phyloP scores from a whole-genome alignment of 805 yeast genomes.

The Nakazawaea wickerhamii region DNA sequence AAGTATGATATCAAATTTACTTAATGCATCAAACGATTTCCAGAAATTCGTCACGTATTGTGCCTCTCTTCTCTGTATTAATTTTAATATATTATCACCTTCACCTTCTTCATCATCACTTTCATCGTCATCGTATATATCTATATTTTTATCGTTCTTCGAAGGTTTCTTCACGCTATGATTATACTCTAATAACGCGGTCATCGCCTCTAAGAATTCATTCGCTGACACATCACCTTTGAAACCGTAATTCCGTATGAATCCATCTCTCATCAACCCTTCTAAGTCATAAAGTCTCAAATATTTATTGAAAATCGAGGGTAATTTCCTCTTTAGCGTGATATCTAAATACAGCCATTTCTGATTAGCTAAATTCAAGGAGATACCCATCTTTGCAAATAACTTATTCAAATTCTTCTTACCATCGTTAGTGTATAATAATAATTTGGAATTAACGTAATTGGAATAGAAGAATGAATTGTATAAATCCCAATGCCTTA shows the following conservation, averaged over 20 bases:
- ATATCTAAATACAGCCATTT: slow-evolving; percentile 90
- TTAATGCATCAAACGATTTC: slow-evolving; percentile 54
- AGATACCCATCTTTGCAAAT: slow-evolving; percentile 95
- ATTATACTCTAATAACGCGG: slow-evolving; percentile 77
- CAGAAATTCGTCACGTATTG: slow-evolving; percentile 40
- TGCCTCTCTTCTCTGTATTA: slow-evolving; percentile 25
- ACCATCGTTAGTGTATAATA: slow-evolving; percentile 90
- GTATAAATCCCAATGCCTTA: slow-evolving; percentile 91
- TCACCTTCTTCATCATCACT: slow-evolving; percentile 18
- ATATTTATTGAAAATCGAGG: slow-evolving; percentile 62
- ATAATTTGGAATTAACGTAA: slow-evolving; percentile 81
- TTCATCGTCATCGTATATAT: slow-evolving; percentile 21
- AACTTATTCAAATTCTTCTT: slow-evolving; percentile 78
- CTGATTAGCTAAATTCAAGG: slow-evolving; percentile 83
- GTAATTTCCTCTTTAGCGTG: slow-evolving; percentile 66
- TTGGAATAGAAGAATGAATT: slow-evolving; percentile 89
- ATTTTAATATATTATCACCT: slow-evolving; percentile 13
- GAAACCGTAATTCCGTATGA: slow-evolving; percentile 80
- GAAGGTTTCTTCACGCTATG: slow-evolving; percentile 22
- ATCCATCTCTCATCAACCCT: slow-evolving; percentile 80
- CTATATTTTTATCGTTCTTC: slow-evolving; percentile 18
- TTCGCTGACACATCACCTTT: slow-evolving; percentile 85
- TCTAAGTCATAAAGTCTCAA: slow-evolving; percentile 75
- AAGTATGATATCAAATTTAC: slow-evolving; percentile 43
- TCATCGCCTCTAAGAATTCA: slow-evolving; percentile 85